Conservation (phyloP, 225 moss, liverwort and hornwort species). For the Antitrichia curtipendula region DNA sequence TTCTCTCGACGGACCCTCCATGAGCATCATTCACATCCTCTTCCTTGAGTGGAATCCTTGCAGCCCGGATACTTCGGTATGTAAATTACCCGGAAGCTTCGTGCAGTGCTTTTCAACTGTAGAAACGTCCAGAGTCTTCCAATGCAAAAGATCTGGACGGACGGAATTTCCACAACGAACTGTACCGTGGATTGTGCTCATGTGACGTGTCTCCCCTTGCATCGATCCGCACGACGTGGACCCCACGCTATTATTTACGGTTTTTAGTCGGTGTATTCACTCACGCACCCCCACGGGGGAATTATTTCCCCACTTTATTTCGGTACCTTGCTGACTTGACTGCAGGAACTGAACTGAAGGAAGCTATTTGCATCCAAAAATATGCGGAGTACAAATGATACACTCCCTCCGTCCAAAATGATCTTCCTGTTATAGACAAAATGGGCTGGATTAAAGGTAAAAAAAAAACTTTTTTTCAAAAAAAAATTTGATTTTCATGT, state of each 20-base stretch:
- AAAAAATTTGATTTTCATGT: too few species aligned
- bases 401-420: too few species aligned
- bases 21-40: neutral
- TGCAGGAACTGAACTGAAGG: neutral
- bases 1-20: neutral
- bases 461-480: too few species aligned
- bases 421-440: too few species aligned
- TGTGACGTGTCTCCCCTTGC: neutral
- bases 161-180: neutral
- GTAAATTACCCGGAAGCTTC: neutral
- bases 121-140: neutral
- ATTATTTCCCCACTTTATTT: neutral
- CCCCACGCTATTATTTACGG: neutral
- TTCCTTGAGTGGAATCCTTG: too few species aligned
- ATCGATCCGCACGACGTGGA: neutral
- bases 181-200: neutral
- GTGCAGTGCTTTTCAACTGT: neutral
- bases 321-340: neutral
- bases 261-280: neutral
- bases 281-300: neutral
- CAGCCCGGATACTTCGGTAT: too few species aligned
- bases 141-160: neutral
- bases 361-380: neutral
- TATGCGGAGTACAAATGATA: too few species aligned
- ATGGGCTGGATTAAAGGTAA: too few species aligned